Evolutionary conservation across 345 rosid species (phyloP).

Genomic region (Conringia planisiliqua): DNA sequence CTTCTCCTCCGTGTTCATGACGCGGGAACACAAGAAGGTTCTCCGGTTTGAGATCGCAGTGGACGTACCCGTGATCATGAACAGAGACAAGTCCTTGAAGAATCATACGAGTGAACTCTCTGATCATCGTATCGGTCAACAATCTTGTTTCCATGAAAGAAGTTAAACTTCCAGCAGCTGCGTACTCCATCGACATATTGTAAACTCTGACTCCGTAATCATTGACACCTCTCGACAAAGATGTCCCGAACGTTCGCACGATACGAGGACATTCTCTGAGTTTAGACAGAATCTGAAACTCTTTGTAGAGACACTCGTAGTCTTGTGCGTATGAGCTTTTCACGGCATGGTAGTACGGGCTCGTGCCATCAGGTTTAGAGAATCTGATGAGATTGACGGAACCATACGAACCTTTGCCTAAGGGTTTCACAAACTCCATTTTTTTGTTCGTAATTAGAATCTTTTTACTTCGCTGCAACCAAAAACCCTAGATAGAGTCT

Average conservation of each 20-base stretch:
- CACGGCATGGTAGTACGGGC: not conserved
- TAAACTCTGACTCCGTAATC: slow-evolving; percentile 1
- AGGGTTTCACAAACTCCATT: slow-evolving; percentile 17
- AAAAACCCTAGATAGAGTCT: slow-evolving; percentile 6
- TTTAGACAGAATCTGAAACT: not conserved
- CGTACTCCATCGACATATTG: slow-evolving; percentile 23
- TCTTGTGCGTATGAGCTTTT: not conserved
- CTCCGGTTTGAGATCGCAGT: slow-evolving; percentile 22
- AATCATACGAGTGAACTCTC: slow-evolving; percentile 25
- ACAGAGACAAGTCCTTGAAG: slow-evolving; percentile 16
- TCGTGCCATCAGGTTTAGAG: not conserved
- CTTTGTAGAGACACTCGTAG: not conserved
- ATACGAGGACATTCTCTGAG: not conserved
- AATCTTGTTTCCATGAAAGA: not conserved
- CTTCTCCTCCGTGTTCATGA: not conserved
- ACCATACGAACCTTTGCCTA: slow-evolving; percentile 23
- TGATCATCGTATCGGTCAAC: not conserved
- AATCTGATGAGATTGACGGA: slow-evolving; percentile 9
- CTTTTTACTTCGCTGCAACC: not conserved
- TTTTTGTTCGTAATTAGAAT: no score
- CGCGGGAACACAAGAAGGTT: not conserved
- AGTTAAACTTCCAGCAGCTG: slow-evolving; percentile 18
- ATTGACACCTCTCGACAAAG: not conserved
- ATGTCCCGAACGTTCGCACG: not conserved
- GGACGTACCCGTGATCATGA: not conserved